Conservation (phyloP, 257 asterid species). For the Solanum pimpinellifolium region DNA sequence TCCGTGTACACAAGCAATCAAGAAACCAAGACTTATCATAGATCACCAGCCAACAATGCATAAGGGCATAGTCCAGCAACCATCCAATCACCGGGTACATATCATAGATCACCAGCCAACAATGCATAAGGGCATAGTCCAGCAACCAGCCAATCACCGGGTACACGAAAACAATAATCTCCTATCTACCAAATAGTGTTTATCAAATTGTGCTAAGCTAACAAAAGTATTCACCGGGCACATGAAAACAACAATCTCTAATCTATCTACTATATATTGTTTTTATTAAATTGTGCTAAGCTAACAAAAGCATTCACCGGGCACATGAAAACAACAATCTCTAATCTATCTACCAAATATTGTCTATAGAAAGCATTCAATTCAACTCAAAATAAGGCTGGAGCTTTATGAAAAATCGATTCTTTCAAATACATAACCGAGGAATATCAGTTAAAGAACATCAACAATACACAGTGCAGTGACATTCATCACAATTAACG, state of each 20-base stretch:
- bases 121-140: not conserved
- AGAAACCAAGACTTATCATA: not conserved
- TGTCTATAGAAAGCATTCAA: not conserved
- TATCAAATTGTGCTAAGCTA: not conserved
- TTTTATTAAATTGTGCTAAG: not conserved
- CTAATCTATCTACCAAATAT: not conserved
- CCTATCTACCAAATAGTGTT: not conserved
- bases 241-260: not conserved
- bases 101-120: not conserved
- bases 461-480: not conserved
- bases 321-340: not conserved
- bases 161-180: not conserved
- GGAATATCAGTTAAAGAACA: not conserved
- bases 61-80: not conserved
- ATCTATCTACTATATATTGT: not conserved
- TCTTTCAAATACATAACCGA: not conserved
- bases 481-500: not conserved
- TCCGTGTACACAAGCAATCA: not conserved
- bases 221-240: not conserved
- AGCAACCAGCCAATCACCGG: not conserved
- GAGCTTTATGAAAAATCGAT: not conserved
- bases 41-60: not conserved
- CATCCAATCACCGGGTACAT: not conserved
- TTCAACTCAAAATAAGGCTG: not conserved
- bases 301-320: not conserved